phyloP scores from a whole-genome alignment of 208 protist species.

The Naegleria lovaniensis region DNA sequence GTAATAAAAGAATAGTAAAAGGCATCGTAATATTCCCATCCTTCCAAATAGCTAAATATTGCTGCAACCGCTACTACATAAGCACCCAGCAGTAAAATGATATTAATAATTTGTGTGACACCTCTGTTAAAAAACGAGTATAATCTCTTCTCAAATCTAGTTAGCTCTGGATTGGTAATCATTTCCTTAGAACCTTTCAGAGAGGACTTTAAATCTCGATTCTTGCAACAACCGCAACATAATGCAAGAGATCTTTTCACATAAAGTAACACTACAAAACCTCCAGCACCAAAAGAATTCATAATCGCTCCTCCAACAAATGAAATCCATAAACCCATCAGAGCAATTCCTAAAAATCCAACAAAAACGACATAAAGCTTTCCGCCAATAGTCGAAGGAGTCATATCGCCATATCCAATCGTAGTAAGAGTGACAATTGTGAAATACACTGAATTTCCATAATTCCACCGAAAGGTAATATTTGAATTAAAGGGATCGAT shows the following conservation, averaged over 20 bases:
- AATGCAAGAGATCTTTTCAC: background rate
- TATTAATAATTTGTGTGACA: background rate
- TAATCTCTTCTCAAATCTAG: background rate
- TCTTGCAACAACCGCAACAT: background rate
- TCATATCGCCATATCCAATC: background rate
- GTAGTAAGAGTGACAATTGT: background rate
- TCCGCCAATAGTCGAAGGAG: background rate
- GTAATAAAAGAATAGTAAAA: background rate
- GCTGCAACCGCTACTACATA: background rate
- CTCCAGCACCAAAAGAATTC: background rate
- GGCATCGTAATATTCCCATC: background rate
- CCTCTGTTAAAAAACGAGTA: background rate
- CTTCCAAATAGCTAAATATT: background rate
- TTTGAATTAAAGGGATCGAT: background rate
- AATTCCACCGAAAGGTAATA: no score
- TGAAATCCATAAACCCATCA: background rate
- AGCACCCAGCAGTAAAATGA: background rate
- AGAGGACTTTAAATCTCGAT: background rate
- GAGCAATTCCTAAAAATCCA: background rate
- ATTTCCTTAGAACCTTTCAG: no score
- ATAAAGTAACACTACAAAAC: background rate
- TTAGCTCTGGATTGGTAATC: background rate
- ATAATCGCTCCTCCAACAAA: background rate
- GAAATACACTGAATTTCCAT: slow-evolving; percentile 1
- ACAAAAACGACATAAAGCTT: background rate